Evolutionary conservation across 1,139 yeast species (phyloP), one percentile per base, ranked within the genome.

Genomic region (Saccharomyces hybrid): DNA sequence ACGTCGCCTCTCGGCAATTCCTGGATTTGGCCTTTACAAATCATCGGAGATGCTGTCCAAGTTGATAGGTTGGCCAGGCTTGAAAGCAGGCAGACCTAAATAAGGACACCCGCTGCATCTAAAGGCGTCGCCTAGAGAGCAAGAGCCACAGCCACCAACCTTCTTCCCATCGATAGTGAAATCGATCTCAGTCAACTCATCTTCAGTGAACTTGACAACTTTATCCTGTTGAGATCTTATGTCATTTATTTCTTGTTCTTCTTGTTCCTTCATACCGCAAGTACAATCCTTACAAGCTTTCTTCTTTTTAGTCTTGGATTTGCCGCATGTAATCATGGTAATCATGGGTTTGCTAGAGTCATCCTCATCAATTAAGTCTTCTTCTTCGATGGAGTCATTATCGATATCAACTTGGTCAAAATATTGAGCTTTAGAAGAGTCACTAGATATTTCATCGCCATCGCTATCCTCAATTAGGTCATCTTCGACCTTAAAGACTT

Each of bases 81-180:
- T 90, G 79, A 93, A 93, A 4, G 99, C 97, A 8, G 99, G 99
- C 55, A 95, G 78, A 0, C 99, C 99, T 63, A 93, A 76, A 72
- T 84, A 95, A 48, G 99, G 99, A 73, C 99, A 93, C 2, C 98
- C 97, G 64, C 91, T 96, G 72, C 99, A 93, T 67, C 99, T 78
- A 75, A 93, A 93, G 0, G 99, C 99, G 71, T 93, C 99, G 46
- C 99, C 99, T 55, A 93, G 78, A 0, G 98, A 85, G 75, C 99
- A 93, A 9, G 96, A 88, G 21, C 97, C 97, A 74, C 99, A 93
- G 1, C 97, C 97, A 34, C 98, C 97, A 7, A 81, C 80, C 31
- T 86, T 82, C 71, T 91, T 93, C 42, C 98, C 98, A 60, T 90
- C 89, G 14, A 91, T 83, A 1, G 99, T 93, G 72, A 93, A 95